Base-by-base conservation (phyloP, 768 basidiomycete species). In the Pluteus cervinus region DNA sequence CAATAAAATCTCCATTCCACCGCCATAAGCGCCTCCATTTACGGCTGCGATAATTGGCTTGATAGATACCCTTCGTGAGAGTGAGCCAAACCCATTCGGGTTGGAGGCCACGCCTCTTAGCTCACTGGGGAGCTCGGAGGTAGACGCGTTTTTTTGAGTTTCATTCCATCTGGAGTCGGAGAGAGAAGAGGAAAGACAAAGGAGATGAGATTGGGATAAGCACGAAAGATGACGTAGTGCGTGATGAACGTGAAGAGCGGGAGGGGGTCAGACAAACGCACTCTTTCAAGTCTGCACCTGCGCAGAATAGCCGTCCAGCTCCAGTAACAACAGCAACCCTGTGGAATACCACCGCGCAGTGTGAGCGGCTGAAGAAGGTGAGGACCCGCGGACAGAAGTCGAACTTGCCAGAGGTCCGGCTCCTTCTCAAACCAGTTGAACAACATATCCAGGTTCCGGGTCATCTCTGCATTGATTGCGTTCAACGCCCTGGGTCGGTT, bases 41-140 rank as follows among this genome's bases (percentile, higher is more conserved):
- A 87, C 86, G 3, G 87, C 86, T 9, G 86, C 87, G 32, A 89
- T 81, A 36, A 87, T 74, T 5, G 85, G 85, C 51, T 89, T 89
- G 43, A 57, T 65, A 1, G 75, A 74, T 24, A 66, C 69, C 3
- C 87, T 71, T 17, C 82, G 73, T 2, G 86, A 88, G 25, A 90
- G 60, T 24, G 81, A 74, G 1, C 73, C 87, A 54, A 89, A 88
- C 4, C 86, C 85, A 43, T 81, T 58, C 1, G 61, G 39, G 17
- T 70, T 64, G 2, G 55, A 42, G 0, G 60, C 56, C 8, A 69
- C 36, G 16, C 46, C 36, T 45, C 72, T 64, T 44, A 69, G 69
- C 46, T 81, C 72, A 38, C 62, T 63, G 1, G 14, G n/a, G n/a
- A n/a, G n/a, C n/a, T n/a, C n/a, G n/a, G n/a, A 4, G 3, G 52